phyloP scores from a whole-genome alignment of 164 flowering plant species.

The Umbellularia californica region DNA sequence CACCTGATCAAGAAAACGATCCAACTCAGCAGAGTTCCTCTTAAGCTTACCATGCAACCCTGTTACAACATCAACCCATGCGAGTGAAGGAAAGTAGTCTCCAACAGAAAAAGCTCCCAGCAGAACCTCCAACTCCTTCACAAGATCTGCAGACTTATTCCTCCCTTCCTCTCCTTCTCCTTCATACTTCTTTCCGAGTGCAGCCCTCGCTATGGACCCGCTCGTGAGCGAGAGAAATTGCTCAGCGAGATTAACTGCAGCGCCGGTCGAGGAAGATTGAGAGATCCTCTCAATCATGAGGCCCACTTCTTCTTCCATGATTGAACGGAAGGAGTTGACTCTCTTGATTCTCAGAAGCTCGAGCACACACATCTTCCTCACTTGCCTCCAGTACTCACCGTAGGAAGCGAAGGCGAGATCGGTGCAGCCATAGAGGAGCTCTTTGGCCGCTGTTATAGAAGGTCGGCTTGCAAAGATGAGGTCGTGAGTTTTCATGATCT shows the following conservation, averaged over 20 bases:
- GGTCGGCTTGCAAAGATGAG: slow-evolving; percentile 6
- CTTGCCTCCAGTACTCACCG: slow-evolving; percentile 6
- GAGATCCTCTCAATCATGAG: neutral
- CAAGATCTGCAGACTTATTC: slow-evolving; percentile 3
- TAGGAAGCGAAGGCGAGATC: slow-evolving; percentile 5
- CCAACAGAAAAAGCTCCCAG: slow-evolving; percentile 16
- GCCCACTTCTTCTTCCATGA: neutral
- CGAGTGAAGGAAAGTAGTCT: slow-evolving; percentile 23
- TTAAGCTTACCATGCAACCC: slow-evolving; percentile 14
- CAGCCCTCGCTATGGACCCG: slow-evolving; percentile 2
- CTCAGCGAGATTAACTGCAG: slow-evolving; percentile 7
- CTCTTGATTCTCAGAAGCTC: slow-evolving; percentile 2
- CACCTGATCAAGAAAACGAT: slow-evolving; percentile 18
- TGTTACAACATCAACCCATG: slow-evolving; percentile 22
- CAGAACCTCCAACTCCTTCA: neutral
- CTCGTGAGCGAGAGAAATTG: neutral
- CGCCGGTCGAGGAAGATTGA: neutral
- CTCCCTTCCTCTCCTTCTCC: neutral
- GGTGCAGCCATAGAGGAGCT: slow-evolving; percentile 3
- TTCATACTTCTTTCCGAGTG: slow-evolving; percentile 18
- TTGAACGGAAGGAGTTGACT: neutral
- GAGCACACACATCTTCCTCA: neutral
- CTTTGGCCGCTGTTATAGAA: neutral
- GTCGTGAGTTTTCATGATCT: slow-evolving; percentile 9
- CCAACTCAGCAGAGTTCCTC: slow-evolving; percentile 11